Percentiles rank a stretch among this genome's conserved stretches.
Conservation (phyloP, 2,329 filamentous ascomycete genomes). For the Sclerotiophoma versabilis region DNA sequence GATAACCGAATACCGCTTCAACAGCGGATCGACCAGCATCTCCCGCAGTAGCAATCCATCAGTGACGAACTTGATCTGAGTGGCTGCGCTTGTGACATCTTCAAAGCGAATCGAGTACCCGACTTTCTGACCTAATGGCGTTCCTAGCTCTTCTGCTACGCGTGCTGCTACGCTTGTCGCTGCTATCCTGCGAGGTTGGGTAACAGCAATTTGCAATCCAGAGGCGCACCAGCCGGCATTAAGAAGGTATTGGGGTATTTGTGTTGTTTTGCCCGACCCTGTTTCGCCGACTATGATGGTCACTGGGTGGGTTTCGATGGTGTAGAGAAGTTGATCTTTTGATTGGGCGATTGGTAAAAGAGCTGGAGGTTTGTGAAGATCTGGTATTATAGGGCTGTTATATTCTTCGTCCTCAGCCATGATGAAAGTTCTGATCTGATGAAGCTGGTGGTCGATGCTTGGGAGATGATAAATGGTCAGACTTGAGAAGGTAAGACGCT, state of each 20-base stretch:
- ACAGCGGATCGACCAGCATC: slow-evolving; percentile 87
- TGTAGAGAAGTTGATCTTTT: slow-evolving; percentile 78
- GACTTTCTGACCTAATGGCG: slow-evolving; percentile 81
- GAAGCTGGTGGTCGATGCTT: neutral
- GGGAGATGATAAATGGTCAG: neutral
- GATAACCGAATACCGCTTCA: slow-evolving; percentile 91
- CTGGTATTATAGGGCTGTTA: slow-evolving; percentile 69
- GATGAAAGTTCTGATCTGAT: neutral
- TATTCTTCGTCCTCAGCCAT: slow-evolving; percentile 52
- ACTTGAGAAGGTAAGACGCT: neutral
- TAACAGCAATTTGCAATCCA: slow-evolving; percentile 84
- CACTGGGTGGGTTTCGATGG: slow-evolving; percentile 82
- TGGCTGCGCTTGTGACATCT: slow-evolving; percentile 84
- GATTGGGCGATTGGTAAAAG: slow-evolving; percentile 89
- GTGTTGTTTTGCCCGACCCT: slow-evolving; percentile 83
- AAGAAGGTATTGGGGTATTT: slow-evolving; percentile 90
- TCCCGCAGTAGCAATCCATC: slow-evolving; percentile 91
- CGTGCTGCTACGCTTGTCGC: slow-evolving; percentile 87
- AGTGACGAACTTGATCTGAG: slow-evolving; percentile 92
- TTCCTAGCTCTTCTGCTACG: slow-evolving; percentile 88
- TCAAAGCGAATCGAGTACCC: slow-evolving; percentile 94
- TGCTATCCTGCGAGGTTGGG: slow-evolving; percentile 90
- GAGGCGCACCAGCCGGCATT: slow-evolving; percentile 86
- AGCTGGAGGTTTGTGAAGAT: slow-evolving; percentile 83
- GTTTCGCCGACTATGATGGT: slow-evolving; percentile 93